Evolutionary conservation across 805 yeast genomes (phyloP), one percentile per base, ranked within the genome.

Genomic region (Saccharomycopsis vini): DNA sequence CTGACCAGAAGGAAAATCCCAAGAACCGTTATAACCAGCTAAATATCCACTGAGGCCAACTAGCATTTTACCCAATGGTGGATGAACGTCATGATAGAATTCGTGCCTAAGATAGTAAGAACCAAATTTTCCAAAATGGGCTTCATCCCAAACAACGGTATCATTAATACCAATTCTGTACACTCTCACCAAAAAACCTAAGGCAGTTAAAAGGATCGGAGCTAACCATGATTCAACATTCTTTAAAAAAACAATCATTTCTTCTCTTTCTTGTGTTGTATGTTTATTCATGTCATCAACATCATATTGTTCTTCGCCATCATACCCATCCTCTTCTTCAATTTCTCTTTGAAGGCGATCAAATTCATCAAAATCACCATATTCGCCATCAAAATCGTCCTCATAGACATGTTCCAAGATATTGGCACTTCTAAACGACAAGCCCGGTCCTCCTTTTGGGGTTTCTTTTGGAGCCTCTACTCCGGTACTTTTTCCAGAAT

Each of bases 81-180:
- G 97, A 63, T 90, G 97, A 24, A 90, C 95, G 62, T 90, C 97
- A 59, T 86, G 94, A 62, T 88, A 90, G 60, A 83, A 87, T 56
- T 86, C 94, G 53, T 85, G 90, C 53, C 73, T 79, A 50, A 90
- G 67, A 63, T 90, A 90, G 61, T 85, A 81, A 10, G 95, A 80
- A 26, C 97, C 97, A 61, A 90, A 90, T 61, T 90, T 90, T 40
- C 96, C 97, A 62, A 90, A 90, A 66, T 88, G 95, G 16, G 45
- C 45, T 22, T 42, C 45, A 31, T 42, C 97, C 96, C 96, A 88
- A 34, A 90, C 90, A 26, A 92, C 97, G 44, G 73, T 70, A 44
- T 73, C 68, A 48, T 86, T 83, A 46, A 71, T 67, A 41, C 83
- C 81, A 52, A 90, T 80, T 49, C 72, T 67, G 65, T 84, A 79